Evolutionary conservation across 1,139 yeast species (phyloP), one percentile per base, ranked within the genome.

Genomic region (Eremothecium cymbalariae): DNA sequence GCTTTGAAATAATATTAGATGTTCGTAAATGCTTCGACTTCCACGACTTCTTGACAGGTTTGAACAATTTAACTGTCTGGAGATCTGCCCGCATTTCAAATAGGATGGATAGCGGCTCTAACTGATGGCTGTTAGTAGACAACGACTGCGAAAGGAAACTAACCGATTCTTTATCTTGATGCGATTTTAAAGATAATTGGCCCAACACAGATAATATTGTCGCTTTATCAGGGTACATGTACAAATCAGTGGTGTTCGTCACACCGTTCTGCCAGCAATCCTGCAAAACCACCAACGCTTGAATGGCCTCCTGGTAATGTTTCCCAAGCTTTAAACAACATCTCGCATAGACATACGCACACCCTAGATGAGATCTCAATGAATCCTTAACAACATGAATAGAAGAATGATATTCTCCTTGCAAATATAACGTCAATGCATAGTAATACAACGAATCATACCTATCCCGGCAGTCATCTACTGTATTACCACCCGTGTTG

Each of bases 91-190:
- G 88, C 52, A 83, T 63, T 40, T 70, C 70, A 50, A 90, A 77
- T 31, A 90, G 63, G 28, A 78, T 77, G 47, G 81, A 85, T 43
- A 83, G 75, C 0, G 96, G 88, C 51, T 85, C 96, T 71, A 93
- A 86, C 33, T 85, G 68, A 53, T 68, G 84, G 17, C 94, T 95
- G 53, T 90, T 83, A 39, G 68, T 59, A 40, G 74, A 72, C 38
- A 85, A 64, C 0, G 93, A 83, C 44, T 70, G 72, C 0, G 83
- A 70, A 56, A 78, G 83, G 48, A 75, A 71, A 33, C 77, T 62
- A 0, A 81, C 72, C 37, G 94, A 77, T 40, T 76, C 74, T 43
- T 76, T 73, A 6, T 65, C 55, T 51, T 81, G 85, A 11, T 79
- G 81, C 8, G 67, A 56, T 7, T 69, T 68, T 14, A 60, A 60